A percentile compares a stretch with the other conserved stretches of the same genome.
phyloP scores from a whole-genome alignment of 495 filamentous ascomycete genomes.

The Podospora anserina region DNA sequence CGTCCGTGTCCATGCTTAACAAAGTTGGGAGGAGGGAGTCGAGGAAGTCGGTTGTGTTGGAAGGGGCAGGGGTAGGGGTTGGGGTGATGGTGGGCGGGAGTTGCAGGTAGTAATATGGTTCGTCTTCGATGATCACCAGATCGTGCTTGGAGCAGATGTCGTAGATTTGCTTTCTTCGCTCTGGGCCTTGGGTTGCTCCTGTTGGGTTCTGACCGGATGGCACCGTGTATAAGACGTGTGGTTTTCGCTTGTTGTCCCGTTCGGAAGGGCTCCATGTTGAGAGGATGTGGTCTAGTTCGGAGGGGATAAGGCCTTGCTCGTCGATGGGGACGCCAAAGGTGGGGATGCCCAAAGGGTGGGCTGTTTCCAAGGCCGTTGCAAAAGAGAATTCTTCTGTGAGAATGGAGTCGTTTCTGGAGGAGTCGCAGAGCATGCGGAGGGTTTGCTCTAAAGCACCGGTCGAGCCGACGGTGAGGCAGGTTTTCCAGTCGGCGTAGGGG shows the following conservation, averaged over 20 bases:
- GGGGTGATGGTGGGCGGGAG: conserved; percentile 73
- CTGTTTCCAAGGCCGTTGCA: conserved; percentile 76
- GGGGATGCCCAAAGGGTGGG: conserved; percentile 69
- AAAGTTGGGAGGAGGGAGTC: conserved; percentile 55
- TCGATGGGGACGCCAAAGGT: conserved; percentile 76
- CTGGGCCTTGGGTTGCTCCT: conserved; percentile 69
- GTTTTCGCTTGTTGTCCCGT: conserved; percentile 61
- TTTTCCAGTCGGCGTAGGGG: conserved; percentile 82
- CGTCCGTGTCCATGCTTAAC: conserved; percentile 63
- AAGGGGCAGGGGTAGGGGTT: conserved; percentile 21
- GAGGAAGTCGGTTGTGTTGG: conserved; percentile 45
- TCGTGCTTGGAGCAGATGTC: conserved; percentile 76
- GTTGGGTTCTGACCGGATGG: conserved; percentile 91
- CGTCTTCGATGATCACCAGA: conserved; percentile 86
- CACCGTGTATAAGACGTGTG: conserved; percentile 75
- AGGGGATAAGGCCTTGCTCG: conserved; percentile 68
- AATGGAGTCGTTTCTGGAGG: conserved; percentile 63
- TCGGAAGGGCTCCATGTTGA: conserved; percentile 59
- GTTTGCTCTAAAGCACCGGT: conserved; percentile 75
- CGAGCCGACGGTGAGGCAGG: conserved; percentile 69
- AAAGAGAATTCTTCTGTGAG: conserved; percentile 88
- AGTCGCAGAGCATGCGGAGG: conserved; percentile 71
- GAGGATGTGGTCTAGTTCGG: conserved; percentile 62
- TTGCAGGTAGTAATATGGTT: conserved; percentile 96
- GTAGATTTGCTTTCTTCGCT: conserved; percentile 70